Percentiles rank a stretch among this genome's conserved stretches.
phyloP scores from a whole-genome alignment of 2,329 filamentous ascomycete species.

The Colletotrichum euphorbiae region DNA sequence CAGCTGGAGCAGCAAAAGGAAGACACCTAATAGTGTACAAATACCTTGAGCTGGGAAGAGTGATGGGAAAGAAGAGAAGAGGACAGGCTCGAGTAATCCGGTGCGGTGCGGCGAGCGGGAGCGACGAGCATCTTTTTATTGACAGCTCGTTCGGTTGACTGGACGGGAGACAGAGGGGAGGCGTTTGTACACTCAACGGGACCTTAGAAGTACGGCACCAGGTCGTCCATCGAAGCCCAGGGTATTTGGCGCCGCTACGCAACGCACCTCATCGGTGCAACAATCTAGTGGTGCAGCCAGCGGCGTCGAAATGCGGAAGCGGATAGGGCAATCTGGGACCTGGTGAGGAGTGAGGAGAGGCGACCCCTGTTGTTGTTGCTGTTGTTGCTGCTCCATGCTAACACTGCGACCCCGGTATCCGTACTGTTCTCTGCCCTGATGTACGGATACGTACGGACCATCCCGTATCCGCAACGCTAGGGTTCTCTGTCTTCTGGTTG shows the following conservation, averaged over 20 bases:
- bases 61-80: neutral
- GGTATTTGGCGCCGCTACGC: slow-evolving; percentile 7
- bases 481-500: neutral
- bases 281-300: slow-evolving; percentile 7
- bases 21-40: slow-evolving; percentile 35
- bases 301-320: slow-evolving; percentile 27
- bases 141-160: slow-evolving; percentile 24
- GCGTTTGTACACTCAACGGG: neutral
- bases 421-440: neutral
- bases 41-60: neutral
- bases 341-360: neutral
- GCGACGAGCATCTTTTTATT: slow-evolving; percentile 37
- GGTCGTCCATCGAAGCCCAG: neutral
- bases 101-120: slow-evolving; percentile 2
- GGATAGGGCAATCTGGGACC: slow-evolving; percentile 22
- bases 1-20: neutral
- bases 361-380: neutral
- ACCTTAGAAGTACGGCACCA: too few relatives aligned
- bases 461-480: neutral
- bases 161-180: slow-evolving; percentile 8
- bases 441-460: too few relatives aligned
- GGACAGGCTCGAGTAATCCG: neutral
- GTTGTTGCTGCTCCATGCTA: neutral
- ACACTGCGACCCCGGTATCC: neutral
- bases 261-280: slow-evolving; percentile 9